Conservation (phyloP, 768 basidiomycete species). For the Amanita thiersii region DNA sequence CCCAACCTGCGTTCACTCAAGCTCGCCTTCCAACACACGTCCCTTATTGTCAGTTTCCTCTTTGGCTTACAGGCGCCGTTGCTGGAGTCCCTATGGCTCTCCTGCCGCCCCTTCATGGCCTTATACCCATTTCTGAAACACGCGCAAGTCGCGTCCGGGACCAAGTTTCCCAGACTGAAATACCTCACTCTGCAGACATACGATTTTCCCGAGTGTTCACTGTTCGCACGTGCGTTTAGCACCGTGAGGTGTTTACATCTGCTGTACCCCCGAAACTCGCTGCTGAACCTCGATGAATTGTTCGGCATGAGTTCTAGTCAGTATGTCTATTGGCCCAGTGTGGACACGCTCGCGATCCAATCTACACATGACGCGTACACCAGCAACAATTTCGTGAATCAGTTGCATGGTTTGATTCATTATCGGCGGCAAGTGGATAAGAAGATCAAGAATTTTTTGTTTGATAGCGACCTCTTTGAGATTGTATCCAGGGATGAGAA, state of each 20-base stretch:
- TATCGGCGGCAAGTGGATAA: conserved; percentile 11
- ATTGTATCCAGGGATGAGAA: conserved; percentile 7
- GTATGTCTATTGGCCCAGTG: conserved; percentile 12
- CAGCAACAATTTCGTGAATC: conserved; percentile 12
- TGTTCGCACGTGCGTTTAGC: conserved; percentile 20
- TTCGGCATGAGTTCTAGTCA: conserved; percentile 14
- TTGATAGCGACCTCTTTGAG: conserved; percentile 20
- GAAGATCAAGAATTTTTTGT: conserved; percentile 17
- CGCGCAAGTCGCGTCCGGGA: conserved; percentile 12
- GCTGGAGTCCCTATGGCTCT: conserved; percentile 28
- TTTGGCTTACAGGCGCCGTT: conserved; percentile 18
- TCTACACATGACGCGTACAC: conserved; percentile 18
- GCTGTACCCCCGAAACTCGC: conserved; percentile 12
- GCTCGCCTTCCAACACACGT: conserved; percentile 15
- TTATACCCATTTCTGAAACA: conserved; percentile 14
- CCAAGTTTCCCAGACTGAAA: conserved; percentile 22
- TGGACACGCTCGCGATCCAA: conserved; percentile 21
- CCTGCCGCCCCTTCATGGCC: conserved; percentile 18
- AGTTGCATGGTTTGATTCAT: conserved; percentile 13
- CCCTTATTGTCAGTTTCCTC: conserved; percentile 20
- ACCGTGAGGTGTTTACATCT: conserved; percentile 24
- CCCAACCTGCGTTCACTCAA: conserved; percentile 21
- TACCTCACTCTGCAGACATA: conserved; percentile 24
- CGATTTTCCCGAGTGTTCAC: conserved; percentile 13
- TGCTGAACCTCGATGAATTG: conserved; percentile 2